Base-by-base conservation (phyloP, 768 basidiomycete genomes). In the Termitomyces sp. region DNA sequence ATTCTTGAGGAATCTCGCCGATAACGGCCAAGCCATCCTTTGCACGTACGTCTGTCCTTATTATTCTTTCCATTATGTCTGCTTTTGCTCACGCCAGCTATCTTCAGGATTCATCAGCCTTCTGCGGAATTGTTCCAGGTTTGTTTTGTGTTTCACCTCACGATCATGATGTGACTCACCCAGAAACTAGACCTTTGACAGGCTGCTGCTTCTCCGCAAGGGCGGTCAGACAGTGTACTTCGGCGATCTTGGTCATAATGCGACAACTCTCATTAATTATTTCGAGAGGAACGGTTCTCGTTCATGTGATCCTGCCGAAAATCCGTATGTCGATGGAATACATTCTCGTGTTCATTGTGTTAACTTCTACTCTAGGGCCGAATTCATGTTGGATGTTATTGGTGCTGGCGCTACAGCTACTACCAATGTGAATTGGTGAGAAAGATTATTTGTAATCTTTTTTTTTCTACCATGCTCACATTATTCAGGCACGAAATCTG, bases 11-110 rank as follows among this genome's bases (percentile, higher is more conserved):
- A 80, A 85, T 46, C 82, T 95, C 32, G 91, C 92, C 8, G 81
- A 89, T 58, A 83, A 82, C 60, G 93, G 93, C 1, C 93, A 93
- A 67, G 88, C 91, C 33, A 93, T 95, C 63, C 75, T 95, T n/a
- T 95, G 93, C 86, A 95, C 91, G 78, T 86, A 64, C 51, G 85
- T 74, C 30, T 37, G 49, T 48, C 18, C 9, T n/a, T n/a, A n/a
- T 33, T 7, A 12, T 33, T 10, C 5, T 44, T 22, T 42, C 48
- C 2, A 27, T 56, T 5, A 32, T 36, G 3, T 26, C 5, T 18
- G n/a, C 34, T n/a, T 20, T 37, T 16, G 27, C 39, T 30, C 22
- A 30, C 7, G 37, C 24, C 37, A 32, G 45, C 13, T 8, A 22
- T 58, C 8, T 30, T 27, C 33, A 37, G 55, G 42, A 44, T 61